Evolutionary conservation across 768 basidiomycete genomes (phyloP), one percentile per base, ranked within the genome.

Genomic region (Leccinum variicolor): DNA sequence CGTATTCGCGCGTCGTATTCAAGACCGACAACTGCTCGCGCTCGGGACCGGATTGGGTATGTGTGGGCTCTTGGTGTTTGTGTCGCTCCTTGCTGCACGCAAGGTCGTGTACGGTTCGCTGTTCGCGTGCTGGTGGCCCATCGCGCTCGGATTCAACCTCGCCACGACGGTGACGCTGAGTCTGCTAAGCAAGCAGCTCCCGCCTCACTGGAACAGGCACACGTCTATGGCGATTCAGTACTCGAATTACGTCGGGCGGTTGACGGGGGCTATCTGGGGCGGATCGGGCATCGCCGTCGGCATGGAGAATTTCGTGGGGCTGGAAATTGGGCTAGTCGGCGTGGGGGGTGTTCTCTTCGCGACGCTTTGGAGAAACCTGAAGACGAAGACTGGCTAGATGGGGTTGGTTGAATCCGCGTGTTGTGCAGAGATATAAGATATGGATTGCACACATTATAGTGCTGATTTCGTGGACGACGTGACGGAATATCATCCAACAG

Each of bases 11-110:
- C 77, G 77, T 23, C 81, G 81, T 50, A 70, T 83, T 14, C 84
- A 87, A 62, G 87, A 88, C 65, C 81, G 86, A 6, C 72, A 77
- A 39, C 79, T 82, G 33, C 81, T 88, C 26, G 80, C 79, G 4
- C 62, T 77, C 3, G 86, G 87, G 6, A 74, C 78, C 0, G 64
- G 69, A 2, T 60, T 87, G 13, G 86, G 87, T 4, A 60, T 81
- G 13, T 64, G 72, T 14, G 87, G 83, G 4, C 77, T 89, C 29
- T 55, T 85, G 50, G 69, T 82, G 52, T 79, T 83, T 64, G 66
- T 85, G 21, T 73, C 69, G 15, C 73, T 86, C 31, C 71, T 86
- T 11, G 58, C 62, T 19, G 66, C 77, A 19, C 62, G 69, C n/a
- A 74, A 65, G 21, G 69, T 84, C 19, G 75, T 70, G 26, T 85